Evolutionary conservation across 352 stramenopile genomes (phyloP).

Genomic region (Pythium apleroticum): DNA sequence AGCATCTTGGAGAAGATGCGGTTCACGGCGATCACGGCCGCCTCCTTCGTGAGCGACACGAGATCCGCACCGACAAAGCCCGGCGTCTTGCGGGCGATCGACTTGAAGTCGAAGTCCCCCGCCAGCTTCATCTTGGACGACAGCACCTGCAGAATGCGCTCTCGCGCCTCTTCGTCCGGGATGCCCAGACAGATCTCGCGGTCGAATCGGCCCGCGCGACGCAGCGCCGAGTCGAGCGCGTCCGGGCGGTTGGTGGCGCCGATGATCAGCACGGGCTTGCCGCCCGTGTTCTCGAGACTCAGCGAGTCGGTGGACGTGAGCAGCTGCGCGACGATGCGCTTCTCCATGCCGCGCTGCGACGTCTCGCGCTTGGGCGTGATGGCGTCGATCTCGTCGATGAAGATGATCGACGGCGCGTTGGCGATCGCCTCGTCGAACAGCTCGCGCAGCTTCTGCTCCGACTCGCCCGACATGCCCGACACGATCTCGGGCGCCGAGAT

Average conservation of each 20-base stretch:
- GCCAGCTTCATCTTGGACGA: conserved; percentile 93
- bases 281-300: conserved; percentile 85
- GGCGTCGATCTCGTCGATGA: conserved; percentile 98
- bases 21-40: conserved; percentile 97
- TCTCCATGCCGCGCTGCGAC: conserved; percentile 94
- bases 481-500: conserved; percentile 92
- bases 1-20: conserved; percentile 94
- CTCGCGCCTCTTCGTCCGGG: conserved; percentile 93
- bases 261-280: conserved; percentile 96
- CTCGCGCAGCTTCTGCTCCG: conserved; percentile 84
- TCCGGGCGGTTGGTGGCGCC: conserved; percentile 97
- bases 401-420: conserved; percentile 96
- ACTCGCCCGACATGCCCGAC: conserved; percentile 93
- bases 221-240: conserved; percentile 94
- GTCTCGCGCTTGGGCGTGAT: conserved; percentile 95
- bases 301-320: conserved; percentile 92
- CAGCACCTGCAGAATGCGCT: conserved; percentile 95
- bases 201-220: conserved; percentile 97
- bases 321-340: conserved; percentile 96
- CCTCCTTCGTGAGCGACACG: conserved; percentile 97
- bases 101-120: conserved; percentile 93
- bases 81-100: conserved; percentile 92
- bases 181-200: conserved; percentile 98
- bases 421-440: conserved; percentile 96
- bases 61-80: conserved; percentile 98